These are phyloP conservation scores for Daedaleopsis nitida DNA, from an alignment of 768 basidiomycete species.

Conservation along the genomic window DNA sequence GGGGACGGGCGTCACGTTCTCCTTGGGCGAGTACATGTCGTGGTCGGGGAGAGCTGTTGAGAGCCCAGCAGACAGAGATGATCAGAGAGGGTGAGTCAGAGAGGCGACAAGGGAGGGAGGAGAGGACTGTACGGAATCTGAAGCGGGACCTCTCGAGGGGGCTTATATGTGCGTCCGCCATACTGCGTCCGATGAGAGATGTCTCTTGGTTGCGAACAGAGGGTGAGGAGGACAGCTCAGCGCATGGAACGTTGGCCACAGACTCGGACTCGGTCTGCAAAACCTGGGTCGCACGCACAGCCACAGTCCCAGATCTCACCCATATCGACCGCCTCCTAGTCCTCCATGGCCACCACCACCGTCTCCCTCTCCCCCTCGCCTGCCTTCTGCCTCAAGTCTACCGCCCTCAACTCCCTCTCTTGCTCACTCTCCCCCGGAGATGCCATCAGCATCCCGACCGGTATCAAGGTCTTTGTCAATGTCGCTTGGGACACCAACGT, in stretches of 20 bases:
- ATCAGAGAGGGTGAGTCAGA: conserved; percentile 18
- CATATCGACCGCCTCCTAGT: too few species aligned
- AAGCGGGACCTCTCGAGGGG: conserved; percentile 24
- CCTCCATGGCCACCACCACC: conserved; percentile 11
- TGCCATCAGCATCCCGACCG: conserved; percentile 41
- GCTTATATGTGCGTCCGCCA: conserved; percentile 16
- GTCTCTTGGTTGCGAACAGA: neutral
- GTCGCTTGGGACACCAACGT: conserved; percentile 70
- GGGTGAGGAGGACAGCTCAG: neutral
- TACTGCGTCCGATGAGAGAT: conserved; percentile 3
- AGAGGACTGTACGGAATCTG: conserved; percentile 37
- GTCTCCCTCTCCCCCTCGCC: conserved; percentile 56
- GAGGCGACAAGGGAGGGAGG: conserved; percentile 8
- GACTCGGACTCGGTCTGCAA: neutral
- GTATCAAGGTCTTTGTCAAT: conserved; percentile 73
- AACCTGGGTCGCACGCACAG: too few species aligned
- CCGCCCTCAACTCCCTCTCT: conserved; percentile 42
- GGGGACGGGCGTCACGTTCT: conserved; percentile 58
- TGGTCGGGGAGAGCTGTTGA: conserved; percentile 41
- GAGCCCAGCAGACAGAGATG: conserved; percentile 16
- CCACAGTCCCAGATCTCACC: too few species aligned
- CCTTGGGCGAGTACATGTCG: conserved; percentile 26
- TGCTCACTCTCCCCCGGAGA: neutral
- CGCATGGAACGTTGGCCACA: too few species aligned
- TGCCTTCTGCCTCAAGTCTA: conserved; percentile 74